These are phyloP conservation scores for Arxiozyma slooffiae DNA, from an alignment of 1,139 yeast species.

Conservation along the genomic window DNA sequence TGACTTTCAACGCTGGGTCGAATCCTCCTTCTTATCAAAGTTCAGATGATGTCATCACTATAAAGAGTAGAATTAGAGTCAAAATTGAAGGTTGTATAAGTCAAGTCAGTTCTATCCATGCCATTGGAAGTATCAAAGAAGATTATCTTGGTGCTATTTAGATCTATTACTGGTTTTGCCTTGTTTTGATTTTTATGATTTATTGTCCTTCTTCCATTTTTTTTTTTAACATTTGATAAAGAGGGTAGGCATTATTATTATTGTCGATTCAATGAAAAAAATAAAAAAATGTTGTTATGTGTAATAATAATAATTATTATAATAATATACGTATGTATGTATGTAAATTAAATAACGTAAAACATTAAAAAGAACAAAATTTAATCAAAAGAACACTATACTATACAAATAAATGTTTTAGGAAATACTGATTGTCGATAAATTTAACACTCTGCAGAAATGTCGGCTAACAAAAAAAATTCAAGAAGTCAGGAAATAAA, in stretches of 20 bases:
- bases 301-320: constrained; percentile 1
- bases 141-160: constrained; percentile 83
- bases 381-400: constrained; percentile 1
- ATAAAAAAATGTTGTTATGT: not conserved
- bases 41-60: constrained; percentile 89
- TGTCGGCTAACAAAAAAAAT: not conserved
- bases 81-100: constrained; percentile 96
- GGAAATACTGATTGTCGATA: not conserved
- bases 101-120: constrained; percentile 93
- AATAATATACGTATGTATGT: not conserved
- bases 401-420: not conserved
- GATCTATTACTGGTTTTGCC: constrained; percentile 2
- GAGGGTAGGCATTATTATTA: not conserved
- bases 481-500: not conserved
- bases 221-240: not conserved
- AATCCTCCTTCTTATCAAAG: constrained; percentile 98
- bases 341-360: not conserved
- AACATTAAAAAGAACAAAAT: not conserved
- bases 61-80: constrained; percentile 85
- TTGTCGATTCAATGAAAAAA: not conserved
- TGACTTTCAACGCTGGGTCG: constrained; percentile 89
- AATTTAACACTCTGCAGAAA: not conserved
- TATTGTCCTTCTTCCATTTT: not conserved
- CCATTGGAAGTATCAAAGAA: constrained; percentile 95
- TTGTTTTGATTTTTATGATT: not conserved